Percentiles rank a stretch among this genome's conserved stretches.
Conservation (phyloP, 768 basidiomycete species). For the Leccinum ochraceum region DNA sequence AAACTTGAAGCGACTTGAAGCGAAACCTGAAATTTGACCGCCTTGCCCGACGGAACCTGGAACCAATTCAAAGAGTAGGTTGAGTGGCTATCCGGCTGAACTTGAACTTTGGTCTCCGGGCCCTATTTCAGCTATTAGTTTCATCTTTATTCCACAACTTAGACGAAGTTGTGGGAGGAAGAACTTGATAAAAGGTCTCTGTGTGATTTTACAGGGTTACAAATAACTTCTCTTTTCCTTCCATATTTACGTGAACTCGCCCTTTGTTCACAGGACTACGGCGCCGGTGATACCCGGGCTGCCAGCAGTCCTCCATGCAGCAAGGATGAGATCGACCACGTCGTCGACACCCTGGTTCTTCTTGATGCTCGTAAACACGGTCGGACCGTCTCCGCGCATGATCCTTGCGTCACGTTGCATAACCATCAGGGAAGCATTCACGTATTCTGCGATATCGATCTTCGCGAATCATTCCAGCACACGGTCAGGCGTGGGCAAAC, state of each 20-base stretch:
- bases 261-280: constrained; percentile 25
- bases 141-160: background rate
- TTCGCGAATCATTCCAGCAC: constrained; percentile 33
- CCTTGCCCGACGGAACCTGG: background rate
- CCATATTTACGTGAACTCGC: background rate
- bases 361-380: constrained; percentile 85
- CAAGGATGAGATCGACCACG: constrained; percentile 75
- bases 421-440: constrained; percentile 89
- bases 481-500: background rate
- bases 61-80: background rate
- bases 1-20: background rate
- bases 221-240: background rate
- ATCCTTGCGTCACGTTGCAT: constrained; percentile 92
- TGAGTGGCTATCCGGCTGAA: too few species aligned
- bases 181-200: background rate
- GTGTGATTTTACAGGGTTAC: constrained; percentile 3
- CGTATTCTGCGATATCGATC: constrained; percentile 93
- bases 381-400: constrained; percentile 95
- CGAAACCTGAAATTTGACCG: background rate
- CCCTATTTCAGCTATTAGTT: background rate
- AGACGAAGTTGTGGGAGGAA: background rate
- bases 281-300: constrained; percentile 61
- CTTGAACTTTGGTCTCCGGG: background rate
- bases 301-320: constrained; percentile 86
- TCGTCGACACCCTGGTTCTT: constrained; percentile 78